Conservation (phyloP, 2,329 filamentous ascomycete species). For the Aspergillus tubingensis region DNA sequence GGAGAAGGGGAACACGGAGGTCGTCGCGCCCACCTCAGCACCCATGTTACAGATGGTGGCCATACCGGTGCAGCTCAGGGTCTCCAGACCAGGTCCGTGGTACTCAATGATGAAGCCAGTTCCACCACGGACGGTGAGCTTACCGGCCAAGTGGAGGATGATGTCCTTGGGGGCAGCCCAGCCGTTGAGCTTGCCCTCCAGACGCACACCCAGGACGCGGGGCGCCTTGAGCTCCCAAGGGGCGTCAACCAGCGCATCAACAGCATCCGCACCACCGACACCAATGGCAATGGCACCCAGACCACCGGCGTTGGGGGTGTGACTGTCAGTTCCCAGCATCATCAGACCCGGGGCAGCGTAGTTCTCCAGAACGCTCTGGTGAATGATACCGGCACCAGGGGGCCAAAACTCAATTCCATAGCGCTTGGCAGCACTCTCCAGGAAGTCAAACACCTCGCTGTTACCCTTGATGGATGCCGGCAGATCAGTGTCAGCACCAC, state of each 20-base stretch:
- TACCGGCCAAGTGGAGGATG: constrained; percentile 84
- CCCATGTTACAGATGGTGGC: constrained; percentile 91
- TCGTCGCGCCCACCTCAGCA: constrained; percentile 88
- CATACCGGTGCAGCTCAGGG: constrained; percentile 90
- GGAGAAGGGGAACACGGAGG: constrained; percentile 92
- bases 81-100: constrained; percentile 83
- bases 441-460: constrained; percentile 95
- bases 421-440: constrained; percentile 87
- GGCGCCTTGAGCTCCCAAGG: constrained; percentile 98
- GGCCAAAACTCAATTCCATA: constrained; percentile 97
- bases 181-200: constrained; percentile 79
- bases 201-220: constrained; percentile 79
- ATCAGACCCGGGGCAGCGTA: constrained; percentile 95
- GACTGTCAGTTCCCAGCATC: constrained; percentile 98
- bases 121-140: constrained; percentile 87
- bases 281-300: constrained; percentile 92
- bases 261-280: constrained; percentile 94
- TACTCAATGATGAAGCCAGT: constrained; percentile 96
- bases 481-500: constrained; percentile 83
- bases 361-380: constrained; percentile 97
- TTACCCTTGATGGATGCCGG: constrained; percentile 84
- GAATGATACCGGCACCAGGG: constrained; percentile 90
- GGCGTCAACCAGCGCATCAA: constrained; percentile 92
- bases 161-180: constrained; percentile 97
- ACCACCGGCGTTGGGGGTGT: constrained; percentile 96